Conservation (phyloP, 2,329 filamentous ascomycete genomes). For the Epichloe baconii region DNA sequence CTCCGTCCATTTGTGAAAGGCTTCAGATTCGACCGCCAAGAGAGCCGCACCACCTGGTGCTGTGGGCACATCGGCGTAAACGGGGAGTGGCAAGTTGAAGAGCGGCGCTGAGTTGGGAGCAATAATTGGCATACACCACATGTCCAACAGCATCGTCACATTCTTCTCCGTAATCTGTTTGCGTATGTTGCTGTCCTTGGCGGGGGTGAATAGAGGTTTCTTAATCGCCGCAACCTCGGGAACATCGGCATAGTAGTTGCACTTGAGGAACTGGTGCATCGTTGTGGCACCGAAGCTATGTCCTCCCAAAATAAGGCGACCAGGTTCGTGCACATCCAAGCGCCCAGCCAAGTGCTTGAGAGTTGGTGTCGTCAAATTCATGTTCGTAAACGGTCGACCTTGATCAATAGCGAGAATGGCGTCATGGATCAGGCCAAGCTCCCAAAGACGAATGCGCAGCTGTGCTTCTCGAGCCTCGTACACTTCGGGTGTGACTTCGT, state of each 20-base stretch:
- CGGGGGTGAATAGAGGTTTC: conserved; percentile 49
- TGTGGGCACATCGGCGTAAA: conserved; percentile 39
- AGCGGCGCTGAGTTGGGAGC: conserved; percentile 50
- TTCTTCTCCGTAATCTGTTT: conserved; percentile 55
- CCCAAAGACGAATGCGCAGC: conserved; percentile 64
- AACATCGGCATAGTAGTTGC: conserved; percentile 51
- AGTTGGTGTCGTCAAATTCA: conserved; percentile 36
- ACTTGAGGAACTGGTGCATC: conserved; percentile 65
- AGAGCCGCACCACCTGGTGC: conserved; percentile 44
- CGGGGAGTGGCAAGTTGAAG: conserved; percentile 60
- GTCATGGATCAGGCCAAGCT: conserved; percentile 58
- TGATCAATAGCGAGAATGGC: conserved; percentile 53
- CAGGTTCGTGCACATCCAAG: conserved; percentile 57
- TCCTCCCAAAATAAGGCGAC: conserved; percentile 61
- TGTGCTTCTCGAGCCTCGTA: conserved; percentile 58
- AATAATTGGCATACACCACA: conserved; percentile 66
- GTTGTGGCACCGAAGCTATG: conserved; percentile 75
- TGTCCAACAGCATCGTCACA: conserved; percentile 59
- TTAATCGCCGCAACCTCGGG: conserved; percentile 33
- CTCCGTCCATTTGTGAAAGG: conserved; percentile 65
- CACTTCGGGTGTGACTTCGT: conserved; percentile 51
- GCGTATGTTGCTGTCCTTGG: conserved; percentile 39
- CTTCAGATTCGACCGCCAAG: conserved; percentile 60
- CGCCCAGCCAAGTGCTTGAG: conserved; percentile 46
- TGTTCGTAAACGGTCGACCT: conserved; percentile 35